These are phyloP conservation scores for Thelonectria rubi DNA, from an alignment of 2,329 filamentous ascomycete species.

Conservation along the genomic window DNA sequence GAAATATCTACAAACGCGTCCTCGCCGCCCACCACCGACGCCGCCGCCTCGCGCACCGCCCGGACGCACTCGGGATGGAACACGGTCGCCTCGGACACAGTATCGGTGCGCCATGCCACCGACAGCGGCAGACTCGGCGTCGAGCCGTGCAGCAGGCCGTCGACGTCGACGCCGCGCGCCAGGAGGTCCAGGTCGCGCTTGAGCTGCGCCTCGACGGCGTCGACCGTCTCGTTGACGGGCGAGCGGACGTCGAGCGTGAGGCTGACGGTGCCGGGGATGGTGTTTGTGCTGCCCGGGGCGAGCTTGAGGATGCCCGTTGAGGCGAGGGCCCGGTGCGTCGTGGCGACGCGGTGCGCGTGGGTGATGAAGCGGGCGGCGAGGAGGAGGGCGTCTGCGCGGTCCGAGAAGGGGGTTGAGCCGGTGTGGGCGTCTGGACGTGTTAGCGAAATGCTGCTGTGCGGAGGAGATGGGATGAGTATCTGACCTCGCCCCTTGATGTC, in stretches of 20 bases:
- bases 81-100: constrained; percentile 65
- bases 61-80: constrained; percentile 74
- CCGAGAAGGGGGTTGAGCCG: constrained; percentile 24
- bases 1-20: constrained; percentile 48
- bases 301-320: constrained; percentile 28
- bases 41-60: constrained; percentile 68
- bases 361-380: constrained; percentile 28
- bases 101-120: constrained; percentile 65
- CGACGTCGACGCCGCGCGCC: constrained; percentile 52
- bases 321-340: constrained; percentile 24
- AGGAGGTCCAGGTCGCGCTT: constrained; percentile 38
- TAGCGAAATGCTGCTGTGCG: background rate
- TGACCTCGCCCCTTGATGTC: constrained; percentile 30
- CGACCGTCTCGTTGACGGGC: constrained; percentile 62
- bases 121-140: constrained; percentile 29
- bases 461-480: no score
- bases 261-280: constrained; percentile 27
- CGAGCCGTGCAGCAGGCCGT: constrained; percentile 25
- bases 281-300: constrained; percentile 29
- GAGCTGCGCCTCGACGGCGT: constrained; percentile 49
- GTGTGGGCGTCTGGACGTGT: constrained; percentile 24
- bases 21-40: constrained; percentile 58
- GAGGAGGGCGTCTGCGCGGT: constrained; percentile 26
- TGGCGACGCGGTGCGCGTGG: constrained; percentile 28
- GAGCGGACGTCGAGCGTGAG: constrained; percentile 70